These are phyloP conservation scores for Jaapia argillacea DNA, from an alignment of 768 basidiomycete genomes.

Conservation along the genomic window DNA sequence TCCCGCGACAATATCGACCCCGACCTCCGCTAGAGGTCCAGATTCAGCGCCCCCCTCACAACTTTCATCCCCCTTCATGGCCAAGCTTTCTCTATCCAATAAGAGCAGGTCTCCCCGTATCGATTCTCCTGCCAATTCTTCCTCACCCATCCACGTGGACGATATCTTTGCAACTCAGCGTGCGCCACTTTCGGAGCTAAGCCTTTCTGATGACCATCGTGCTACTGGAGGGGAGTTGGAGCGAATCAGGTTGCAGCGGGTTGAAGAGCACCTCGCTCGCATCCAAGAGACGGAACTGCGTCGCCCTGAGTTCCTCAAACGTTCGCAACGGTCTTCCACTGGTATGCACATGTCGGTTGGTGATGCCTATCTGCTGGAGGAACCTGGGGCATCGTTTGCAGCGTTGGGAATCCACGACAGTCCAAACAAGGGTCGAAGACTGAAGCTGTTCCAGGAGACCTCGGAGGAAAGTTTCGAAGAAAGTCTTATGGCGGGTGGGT, in stretches of 20 bases:
- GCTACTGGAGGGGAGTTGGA: too few relatives aligned
- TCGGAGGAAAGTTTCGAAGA: conserved; percentile 82
- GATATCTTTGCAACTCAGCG: conserved; percentile 8
- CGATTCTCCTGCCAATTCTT: conserved; percentile 5
- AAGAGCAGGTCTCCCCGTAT: conserved; percentile 7
- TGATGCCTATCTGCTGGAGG: too few relatives aligned
- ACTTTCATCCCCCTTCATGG: conserved; percentile 23
- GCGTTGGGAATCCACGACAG: conserved; percentile 58
- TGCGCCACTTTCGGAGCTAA: too few relatives aligned
- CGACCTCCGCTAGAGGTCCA: conserved; percentile 10
- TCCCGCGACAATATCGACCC: background rate
- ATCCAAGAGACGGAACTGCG: background rate
- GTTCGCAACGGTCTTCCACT: background rate
- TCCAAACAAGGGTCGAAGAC: conserved; percentile 60
- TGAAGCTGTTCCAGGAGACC: conserved; percentile 73
- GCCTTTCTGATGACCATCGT: too few relatives aligned
- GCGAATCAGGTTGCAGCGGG: too few relatives aligned
- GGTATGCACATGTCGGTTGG: background rate
- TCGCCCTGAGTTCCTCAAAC: background rate
- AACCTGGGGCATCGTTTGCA: background rate
- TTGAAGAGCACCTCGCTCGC: too few relatives aligned
- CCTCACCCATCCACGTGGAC: conserved; percentile 9
- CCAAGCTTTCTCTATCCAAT: conserved; percentile 10
- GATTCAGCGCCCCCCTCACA: conserved; percentile 12
- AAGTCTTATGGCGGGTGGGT: conserved; percentile 74